A percentile compares a stretch with the other conserved stretches of the same genome.
Evolutionary conservation across 176 grass and related monocot genomes (phyloP).

Genomic region (Alopecurus myosuroides): DNA sequence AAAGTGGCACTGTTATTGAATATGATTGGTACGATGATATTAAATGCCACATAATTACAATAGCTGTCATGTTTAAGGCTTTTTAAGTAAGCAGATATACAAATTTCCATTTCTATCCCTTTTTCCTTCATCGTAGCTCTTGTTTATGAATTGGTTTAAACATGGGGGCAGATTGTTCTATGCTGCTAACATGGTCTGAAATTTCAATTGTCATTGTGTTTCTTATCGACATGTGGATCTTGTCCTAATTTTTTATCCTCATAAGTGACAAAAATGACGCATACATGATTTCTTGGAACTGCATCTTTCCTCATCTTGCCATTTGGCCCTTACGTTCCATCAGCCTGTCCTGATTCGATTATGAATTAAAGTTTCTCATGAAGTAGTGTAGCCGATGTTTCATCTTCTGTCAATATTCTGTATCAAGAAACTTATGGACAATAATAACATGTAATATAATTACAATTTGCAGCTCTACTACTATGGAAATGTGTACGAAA

Average conservation of each 20-base stretch:
- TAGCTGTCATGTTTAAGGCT: not conserved
- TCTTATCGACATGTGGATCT: not conserved
- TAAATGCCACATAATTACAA: constrained; percentile 13
- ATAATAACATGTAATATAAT: not conserved
- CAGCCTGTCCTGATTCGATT: not conserved
- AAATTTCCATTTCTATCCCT: not conserved
- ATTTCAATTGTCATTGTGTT: not conserved
- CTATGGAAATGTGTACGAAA: not conserved
- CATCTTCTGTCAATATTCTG: not conserved
- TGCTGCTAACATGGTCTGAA: not conserved
- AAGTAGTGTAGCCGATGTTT: not conserved
- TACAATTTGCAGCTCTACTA: not conserved
- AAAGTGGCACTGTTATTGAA: constrained; percentile 90
- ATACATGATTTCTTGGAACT: not conserved
- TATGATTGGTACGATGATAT: constrained; percentile 80
- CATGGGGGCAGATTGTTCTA: not conserved
- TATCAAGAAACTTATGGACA: not conserved
- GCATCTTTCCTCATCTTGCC: not conserved
- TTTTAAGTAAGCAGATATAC: not conserved
- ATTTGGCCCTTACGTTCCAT: not conserved
- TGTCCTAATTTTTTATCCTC: not conserved
- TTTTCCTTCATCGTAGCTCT: not conserved
- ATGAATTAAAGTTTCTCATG: not conserved
- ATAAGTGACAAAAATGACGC: not conserved
- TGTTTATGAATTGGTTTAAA: not conserved